Base-by-base conservation (phyloP, 148 eudicot species). In the Spergularia marina region DNA sequence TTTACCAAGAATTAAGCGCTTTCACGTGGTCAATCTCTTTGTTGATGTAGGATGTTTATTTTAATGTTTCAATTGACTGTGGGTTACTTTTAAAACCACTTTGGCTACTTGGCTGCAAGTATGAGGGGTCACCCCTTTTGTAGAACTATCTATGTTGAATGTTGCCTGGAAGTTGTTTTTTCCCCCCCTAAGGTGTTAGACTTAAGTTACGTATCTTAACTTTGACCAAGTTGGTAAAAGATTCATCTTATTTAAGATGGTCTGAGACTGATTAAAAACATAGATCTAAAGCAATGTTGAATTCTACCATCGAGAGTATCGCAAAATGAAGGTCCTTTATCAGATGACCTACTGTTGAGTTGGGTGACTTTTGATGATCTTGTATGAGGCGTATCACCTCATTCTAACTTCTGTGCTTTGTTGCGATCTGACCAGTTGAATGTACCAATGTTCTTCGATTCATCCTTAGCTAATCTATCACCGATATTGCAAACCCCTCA, bases 171-270 rank as follows among this genome's bases (percentile, higher is more conserved):
- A 18, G 36, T 30, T 30, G 59, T 30, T 30, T 30, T 30, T 30
- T 30, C 2, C 2, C 36, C 34, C 11, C 61, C 60, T 68, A 56
- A 57, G 20, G 63, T 68, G 66, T 34, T 23, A 40, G 65, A 49
- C 56, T 53, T 68, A 20, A 20, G 41, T 61, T 54, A 53, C 44
- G 41, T 16, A 44, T 36, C 51, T 9, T 70, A 53, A 60, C 52
- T 14, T 53, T 58, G 67, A 47, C 59, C 53, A 20, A 53, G 70
- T 79, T 69, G 74, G 63, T 58, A 53, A 68, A 79, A 16, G 63
- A 61, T 63, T 62, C 49, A 71, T 71, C 49, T 30, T 30, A 30
- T 30, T 30, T 0, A 30, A 23, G 25, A 1, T 23, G 25, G 65
- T 41, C 6, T 5, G 44, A 41, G 44, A 41, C 44, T 41, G 44